A percentile compares a stretch with the other conserved stretches of the same genome.
Conservation (phyloP, 192 early-diverging fungal genomes). For the Coemansia sp. region DNA sequence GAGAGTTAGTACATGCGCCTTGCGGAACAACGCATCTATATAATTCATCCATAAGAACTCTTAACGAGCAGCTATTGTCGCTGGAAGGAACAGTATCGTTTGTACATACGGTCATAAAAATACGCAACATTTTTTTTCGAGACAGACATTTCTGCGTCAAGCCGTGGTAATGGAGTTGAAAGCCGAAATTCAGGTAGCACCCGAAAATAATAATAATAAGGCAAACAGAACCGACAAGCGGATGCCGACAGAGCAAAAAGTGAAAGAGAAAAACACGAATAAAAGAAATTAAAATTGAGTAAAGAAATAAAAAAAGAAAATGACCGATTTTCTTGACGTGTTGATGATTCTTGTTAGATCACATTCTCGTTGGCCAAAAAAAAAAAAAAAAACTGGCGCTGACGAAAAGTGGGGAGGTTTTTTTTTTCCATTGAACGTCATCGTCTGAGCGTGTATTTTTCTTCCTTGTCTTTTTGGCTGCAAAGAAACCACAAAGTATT, state of each 20-base stretch:
- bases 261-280: neutral
- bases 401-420: neutral
- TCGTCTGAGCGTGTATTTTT: neutral
- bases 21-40: neutral
- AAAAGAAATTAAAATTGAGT: conserved; percentile 3
- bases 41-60: neutral
- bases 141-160: conserved; percentile 1
- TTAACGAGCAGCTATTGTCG: neutral
- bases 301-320: conserved; percentile 9
- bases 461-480: neutral
- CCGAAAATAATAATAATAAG: neutral
- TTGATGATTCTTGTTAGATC: neutral
- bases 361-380: no score
- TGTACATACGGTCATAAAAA: conserved; percentile 55
- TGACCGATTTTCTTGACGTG: neutral
- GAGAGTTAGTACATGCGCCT: neutral
- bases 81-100: neutral
- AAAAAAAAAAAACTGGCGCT: no score
- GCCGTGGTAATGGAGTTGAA: neutral
- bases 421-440: neutral
- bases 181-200: neutral
- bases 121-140: conserved; percentile 55
- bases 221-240: neutral
- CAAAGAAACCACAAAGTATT: neutral
- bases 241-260: neutral